Conservation (phyloP, 164 flowering plant species). For the Amborella trichopoda region DNA sequence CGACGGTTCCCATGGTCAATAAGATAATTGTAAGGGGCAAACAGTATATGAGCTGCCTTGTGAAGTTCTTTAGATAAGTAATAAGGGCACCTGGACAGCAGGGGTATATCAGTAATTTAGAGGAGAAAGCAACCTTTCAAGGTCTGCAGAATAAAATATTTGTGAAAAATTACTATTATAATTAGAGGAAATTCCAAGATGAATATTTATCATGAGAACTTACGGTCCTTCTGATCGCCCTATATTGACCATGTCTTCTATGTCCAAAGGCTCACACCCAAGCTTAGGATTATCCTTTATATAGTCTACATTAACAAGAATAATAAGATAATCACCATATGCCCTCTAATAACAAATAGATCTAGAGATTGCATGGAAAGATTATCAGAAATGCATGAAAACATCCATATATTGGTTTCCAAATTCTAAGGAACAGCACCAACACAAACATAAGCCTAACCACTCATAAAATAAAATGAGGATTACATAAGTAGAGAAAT, state of each 20-base stretch:
- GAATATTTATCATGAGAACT: slow-evolving; percentile 19
- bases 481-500: too few species aligned
- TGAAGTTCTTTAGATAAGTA: slow-evolving; percentile 82
- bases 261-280: slow-evolving; percentile 93
- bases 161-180: neutral
- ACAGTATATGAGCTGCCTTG: slow-evolving; percentile 72
- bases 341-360: too few species aligned
- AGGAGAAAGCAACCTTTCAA: neutral
- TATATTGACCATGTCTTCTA: slow-evolving; percentile 88
- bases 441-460: too few species aligned
- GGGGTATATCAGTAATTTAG: neutral
- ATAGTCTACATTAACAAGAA: slow-evolving; percentile 43
- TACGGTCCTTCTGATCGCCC: slow-evolving; percentile 81
- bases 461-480: too few species aligned
- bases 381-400: too few species aligned
- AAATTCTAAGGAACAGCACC: too few species aligned
- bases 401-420: too few species aligned
- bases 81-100: slow-evolving; percentile 83
- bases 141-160: neutral
- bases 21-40: slow-evolving; percentile 96
- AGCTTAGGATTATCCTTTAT: slow-evolving; percentile 48
- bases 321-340: too few species aligned
- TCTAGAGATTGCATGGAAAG: too few species aligned
- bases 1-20: slow-evolving; percentile 60
- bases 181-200: neutral